Conservation (phyloP, 768 basidiomycete species). For the Calocybe cyanea region DNA sequence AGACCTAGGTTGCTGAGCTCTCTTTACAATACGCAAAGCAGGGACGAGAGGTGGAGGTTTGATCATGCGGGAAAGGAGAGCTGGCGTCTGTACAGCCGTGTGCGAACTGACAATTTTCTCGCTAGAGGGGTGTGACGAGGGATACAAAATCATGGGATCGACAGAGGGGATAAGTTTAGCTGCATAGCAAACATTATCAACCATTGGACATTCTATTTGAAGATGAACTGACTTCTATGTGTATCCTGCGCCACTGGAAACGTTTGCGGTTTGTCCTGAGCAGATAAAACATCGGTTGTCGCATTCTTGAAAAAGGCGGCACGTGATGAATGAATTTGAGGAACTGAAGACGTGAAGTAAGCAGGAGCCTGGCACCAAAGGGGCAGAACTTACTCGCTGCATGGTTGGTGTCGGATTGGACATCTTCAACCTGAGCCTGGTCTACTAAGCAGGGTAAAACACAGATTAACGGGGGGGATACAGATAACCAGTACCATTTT, state of each 20-base stretch:
- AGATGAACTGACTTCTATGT: no score
- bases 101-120: slow-evolving; percentile 1
- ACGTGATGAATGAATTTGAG: not conserved
- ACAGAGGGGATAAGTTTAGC: no score
- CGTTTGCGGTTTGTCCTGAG: no score
- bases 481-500: no score
- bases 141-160: no score
- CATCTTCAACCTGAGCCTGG: not conserved
- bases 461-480: no score
- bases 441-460: not conserved
- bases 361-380: not conserved
- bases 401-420: not conserved
- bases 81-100: slow-evolving; percentile 6
- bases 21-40: slow-evolving; percentile 48
- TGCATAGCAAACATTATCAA: no score
- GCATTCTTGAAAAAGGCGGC: no score
- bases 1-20: slow-evolving; percentile 17
- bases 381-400: not conserved
- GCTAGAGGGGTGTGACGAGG: slow-evolving; percentile 14
- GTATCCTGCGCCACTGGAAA: no score
- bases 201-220: no score
- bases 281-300: no score
- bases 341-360: not conserved
- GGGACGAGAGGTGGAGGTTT: slow-evolving; percentile 35
- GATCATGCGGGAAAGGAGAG: slow-evolving; percentile 11